Base-by-base conservation (phyloP, 345 rosid species). In the Arabis hirsuta region DNA sequence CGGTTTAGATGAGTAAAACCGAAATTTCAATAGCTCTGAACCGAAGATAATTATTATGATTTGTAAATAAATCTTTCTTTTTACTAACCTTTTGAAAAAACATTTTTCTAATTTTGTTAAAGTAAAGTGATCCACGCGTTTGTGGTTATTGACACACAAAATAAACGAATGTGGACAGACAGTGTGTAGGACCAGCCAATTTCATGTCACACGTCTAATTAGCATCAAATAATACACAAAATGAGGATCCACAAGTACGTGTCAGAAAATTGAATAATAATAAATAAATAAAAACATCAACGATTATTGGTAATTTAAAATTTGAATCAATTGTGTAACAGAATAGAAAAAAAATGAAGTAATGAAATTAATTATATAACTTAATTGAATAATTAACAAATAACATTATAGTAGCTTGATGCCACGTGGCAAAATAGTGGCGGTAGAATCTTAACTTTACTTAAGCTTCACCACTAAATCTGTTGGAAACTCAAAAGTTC, bases 391-490 rank as follows among this genome's bases (percentile, higher is more conserved):
- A 29, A 4, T 29, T 29, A 29, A 29, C 36, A 7, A 32, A 6
- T 6, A 32, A 5, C 7, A 32, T 5, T 32, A 5, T 6, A 5
- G 4, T 32, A 32, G 4, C 36, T 0, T 32, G 7, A 36, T 3
- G 38, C 3, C 73, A 32, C 65, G 73, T 69, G 73, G 38, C 65
- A 69, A 69, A 3, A 46, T 31, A 12, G 12, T 56, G 64, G 65
- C 65, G 55, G 36, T 9, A 45, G 55, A 55, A 68, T 55, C 34
- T 42, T 43, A 20, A 5, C 44, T 20, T 27, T 39, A 54, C 8
- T 12, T 55, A 2, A 6, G 24, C 46, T 56, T 66, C 50, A 5
- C 47, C 31, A 12, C 6, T 36, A 19, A 24, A 41, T 4, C 13
- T 42, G 36, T 60, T 16, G 13, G 39, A 2, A 32, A 7, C 36